A percentile compares a stretch with the other conserved stretches of the same genome.
These are phyloP conservation scores for Diaporthe citriasiana DNA, from an alignment of 2,329 filamentous ascomycete genomes.

Conservation along the genomic window DNA sequence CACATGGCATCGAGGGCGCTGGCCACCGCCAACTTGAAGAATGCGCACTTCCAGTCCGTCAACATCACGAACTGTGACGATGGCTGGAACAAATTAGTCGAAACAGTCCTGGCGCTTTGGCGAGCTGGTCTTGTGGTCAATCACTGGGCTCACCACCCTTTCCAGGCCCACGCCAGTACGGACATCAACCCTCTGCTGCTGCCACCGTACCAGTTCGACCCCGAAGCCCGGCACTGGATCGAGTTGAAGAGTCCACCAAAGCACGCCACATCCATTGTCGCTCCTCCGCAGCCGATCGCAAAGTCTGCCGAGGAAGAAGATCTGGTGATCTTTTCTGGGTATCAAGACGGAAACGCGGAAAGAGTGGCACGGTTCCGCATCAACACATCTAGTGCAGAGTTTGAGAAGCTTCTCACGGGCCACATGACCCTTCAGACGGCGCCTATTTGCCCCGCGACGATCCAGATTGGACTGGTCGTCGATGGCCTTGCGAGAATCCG, in stretches of 20 bases:
- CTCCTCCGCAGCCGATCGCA: background rate
- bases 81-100: constrained; percentile 44
- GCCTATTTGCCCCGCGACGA: constrained; percentile 55
- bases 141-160: constrained; percentile 54
- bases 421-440: constrained; percentile 57
- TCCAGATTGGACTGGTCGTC: constrained; percentile 53
- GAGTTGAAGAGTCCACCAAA: constrained; percentile 48
- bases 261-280: background rate
- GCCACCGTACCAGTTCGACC: constrained; percentile 60
- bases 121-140: constrained; percentile 51
- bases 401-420: constrained; percentile 51
- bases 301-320: constrained; percentile 43
- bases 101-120: constrained; percentile 55
- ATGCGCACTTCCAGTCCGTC: constrained; percentile 46
- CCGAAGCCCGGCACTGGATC: constrained; percentile 54
- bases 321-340: constrained; percentile 42
- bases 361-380: constrained; percentile 55
- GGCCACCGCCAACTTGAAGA: background rate
- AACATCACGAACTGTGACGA: constrained; percentile 44
- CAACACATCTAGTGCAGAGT: constrained; percentile 55
- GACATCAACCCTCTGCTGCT: constrained; percentile 48
- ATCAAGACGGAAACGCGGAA: constrained; percentile 38
- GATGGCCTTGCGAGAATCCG: constrained; percentile 51
- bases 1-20: constrained; percentile 51
- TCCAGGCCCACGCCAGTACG: constrained; percentile 45